phyloP scores from a whole-genome alignment of 768 basidiomycete genomes.

The Leccinum olivaceopallidum region DNA sequence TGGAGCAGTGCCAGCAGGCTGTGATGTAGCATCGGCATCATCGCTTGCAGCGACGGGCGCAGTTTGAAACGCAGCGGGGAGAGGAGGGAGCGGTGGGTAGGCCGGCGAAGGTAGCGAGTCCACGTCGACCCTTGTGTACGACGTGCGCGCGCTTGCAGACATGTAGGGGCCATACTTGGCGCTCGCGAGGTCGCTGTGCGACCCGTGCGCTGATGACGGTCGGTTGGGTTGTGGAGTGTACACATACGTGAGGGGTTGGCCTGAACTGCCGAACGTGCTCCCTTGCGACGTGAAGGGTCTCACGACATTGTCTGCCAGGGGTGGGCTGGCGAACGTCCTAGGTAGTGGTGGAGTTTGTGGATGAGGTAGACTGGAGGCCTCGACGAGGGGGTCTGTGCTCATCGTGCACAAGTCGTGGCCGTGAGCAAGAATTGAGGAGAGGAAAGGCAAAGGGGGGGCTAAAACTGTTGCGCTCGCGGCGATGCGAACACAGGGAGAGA shows the following conservation, averaged over 20 bases:
- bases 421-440: neutral
- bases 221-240: conserved; percentile 16
- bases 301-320: conserved; percentile 27
- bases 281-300: conserved; percentile 34
- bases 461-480: neutral
- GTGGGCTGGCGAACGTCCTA: conserved; percentile 17
- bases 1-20: neutral
- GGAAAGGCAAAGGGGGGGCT: neutral
- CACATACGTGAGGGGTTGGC: conserved; percentile 10
- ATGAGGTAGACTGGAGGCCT: neutral
- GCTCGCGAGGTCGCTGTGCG: conserved; percentile 5
- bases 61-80: conserved; percentile 15
- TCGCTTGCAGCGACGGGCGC: neutral
- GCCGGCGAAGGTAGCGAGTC: conserved; percentile 25
- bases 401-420: neutral
- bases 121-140: conserved; percentile 51
- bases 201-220: conserved; percentile 20
- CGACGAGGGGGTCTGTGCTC: neutral
- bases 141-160: conserved; percentile 51
- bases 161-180: conserved; percentile 24
- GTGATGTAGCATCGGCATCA: neutral
- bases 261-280: conserved; percentile 11
- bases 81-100: conserved; percentile 28
- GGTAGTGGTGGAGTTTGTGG: conserved; percentile 8
- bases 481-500: neutral